Conservation (phyloP, 768 basidiomycete species). For the Glaciozyma martinii region DNA sequence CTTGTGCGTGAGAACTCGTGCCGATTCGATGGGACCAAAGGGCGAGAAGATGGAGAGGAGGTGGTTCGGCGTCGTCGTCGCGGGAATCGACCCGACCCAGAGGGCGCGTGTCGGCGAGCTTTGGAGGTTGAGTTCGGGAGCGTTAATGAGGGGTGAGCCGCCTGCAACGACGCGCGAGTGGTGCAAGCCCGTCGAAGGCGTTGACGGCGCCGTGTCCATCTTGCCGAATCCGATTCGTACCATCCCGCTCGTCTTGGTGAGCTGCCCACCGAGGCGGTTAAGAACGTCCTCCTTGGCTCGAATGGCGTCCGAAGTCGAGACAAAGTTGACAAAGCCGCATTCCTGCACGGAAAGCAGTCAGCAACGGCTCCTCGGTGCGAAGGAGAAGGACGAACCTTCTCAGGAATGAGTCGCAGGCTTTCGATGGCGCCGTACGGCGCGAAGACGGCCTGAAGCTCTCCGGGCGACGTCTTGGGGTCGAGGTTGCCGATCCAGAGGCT, state of each 20-base stretch:
- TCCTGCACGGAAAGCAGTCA: constrained; percentile 50
- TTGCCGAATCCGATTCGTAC: constrained; percentile 98
- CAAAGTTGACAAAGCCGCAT: constrained; percentile 98
- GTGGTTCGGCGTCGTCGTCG: constrained; percentile 77
- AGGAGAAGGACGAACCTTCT: constrained; percentile 59
- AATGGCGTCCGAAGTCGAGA: constrained; percentile 86
- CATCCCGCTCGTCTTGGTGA: constrained; percentile 57
- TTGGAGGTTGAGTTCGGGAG: constrained; percentile 49
- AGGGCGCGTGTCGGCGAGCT: constrained; percentile 87
- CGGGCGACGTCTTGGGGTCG: constrained; percentile 85
- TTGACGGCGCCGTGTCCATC: constrained; percentile 88
- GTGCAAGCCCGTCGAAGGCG: constrained; percentile 43
- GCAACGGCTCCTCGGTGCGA: constrained; percentile 2
- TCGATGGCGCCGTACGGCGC: constrained; percentile 96
- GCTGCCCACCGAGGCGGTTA: constrained; percentile 73
- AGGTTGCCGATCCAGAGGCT: constrained; percentile 98
- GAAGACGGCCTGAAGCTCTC: constrained; percentile 90
- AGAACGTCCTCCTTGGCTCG: constrained; percentile 96
- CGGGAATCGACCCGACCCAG: constrained; percentile 97
- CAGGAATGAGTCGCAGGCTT: constrained; percentile 83
- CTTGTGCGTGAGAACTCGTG: constrained; percentile 90
- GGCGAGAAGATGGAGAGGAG: constrained; percentile 94
- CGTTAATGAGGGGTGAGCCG: not conserved
- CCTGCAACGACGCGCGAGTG: not conserved
- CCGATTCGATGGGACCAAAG: constrained; percentile 95